Base-by-base conservation (phyloP, 2,329 filamentous ascomycete genomes). In the Paecilomyces sp. region DNA sequence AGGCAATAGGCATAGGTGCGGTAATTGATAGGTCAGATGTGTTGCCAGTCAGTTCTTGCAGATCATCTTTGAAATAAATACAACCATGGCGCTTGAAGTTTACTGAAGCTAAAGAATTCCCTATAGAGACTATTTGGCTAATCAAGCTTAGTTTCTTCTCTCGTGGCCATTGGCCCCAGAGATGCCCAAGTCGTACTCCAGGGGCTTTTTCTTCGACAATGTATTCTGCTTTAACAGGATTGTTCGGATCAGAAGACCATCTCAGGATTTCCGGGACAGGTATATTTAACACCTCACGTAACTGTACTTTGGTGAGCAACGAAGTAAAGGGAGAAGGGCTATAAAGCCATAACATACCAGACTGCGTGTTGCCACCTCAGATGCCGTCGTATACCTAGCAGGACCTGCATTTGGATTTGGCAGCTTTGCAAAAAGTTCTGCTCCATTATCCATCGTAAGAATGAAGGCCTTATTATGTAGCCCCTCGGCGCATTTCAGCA, bases 401-500 rank as follows among this genome's bases (percentile, higher is more conserved):
- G 36, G 36, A 6, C 36, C 36, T 13, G 36, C 36, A n/a, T 41
- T 41, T 1, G 36, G 36, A 15, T 41, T 41, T 5, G 36, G 36
- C 6, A 41, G 12, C 12, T 41, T 41, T 15, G 13, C 36, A n/a
- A 41, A 13, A 6, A 41, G 13, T 6, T 41, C 36, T 3, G 6
- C 6, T 13, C 36, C 36, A n/a, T 41, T 41, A n/a, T 41, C 13
- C 13, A 41, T 15, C 4, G 36, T 41, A 13, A 41, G 12, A n/a
- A 41, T n/a, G 36, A 41, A 41, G 12, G 13, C 36, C 15, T 41
- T 41, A 36, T 15, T 15, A 36, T 15, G 11, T 15, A 15, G 11
- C 11, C 15, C 15, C 34, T 75, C 73, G 1, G 62, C 54, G 25
- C 68, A 70, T 62, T 72, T 74, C 6, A 62, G 54, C 33, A 74